These are phyloP conservation scores for Metschnikowia arizonensis DNA, from an alignment of 805 yeast species.

Conservation along the genomic window DNA sequence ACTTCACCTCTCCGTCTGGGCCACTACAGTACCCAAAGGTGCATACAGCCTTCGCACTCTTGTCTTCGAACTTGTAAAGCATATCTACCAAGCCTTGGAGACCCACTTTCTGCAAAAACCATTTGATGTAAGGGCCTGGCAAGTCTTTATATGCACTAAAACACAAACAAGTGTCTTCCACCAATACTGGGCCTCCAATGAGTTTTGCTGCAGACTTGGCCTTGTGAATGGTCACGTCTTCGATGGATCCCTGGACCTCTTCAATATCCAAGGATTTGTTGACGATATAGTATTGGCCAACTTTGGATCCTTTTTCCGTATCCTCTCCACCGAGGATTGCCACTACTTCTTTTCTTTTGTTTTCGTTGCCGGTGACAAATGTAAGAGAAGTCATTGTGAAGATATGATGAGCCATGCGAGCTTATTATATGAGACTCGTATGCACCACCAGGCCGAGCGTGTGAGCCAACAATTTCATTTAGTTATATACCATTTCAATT, in stretches of 20 bases:
- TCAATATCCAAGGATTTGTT: constrained; percentile 75
- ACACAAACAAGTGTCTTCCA: constrained; percentile 91
- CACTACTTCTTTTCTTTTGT: constrained; percentile 81
- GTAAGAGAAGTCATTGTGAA: constrained; percentile 34
- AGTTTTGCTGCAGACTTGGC: constrained; percentile 66
- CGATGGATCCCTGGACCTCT: constrained; percentile 86
- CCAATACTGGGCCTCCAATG: constrained; percentile 76
- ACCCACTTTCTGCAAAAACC: constrained; percentile 82
- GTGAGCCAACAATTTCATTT: no score
- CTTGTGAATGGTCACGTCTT: constrained; percentile 76
- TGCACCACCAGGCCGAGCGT: no score
- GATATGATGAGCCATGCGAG: background rate
- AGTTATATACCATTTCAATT: no score
- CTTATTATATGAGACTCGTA: background rate
- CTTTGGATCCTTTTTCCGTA: constrained; percentile 25
- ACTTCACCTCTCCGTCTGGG: constrained; percentile 63
- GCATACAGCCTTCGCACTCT: constrained; percentile 81
- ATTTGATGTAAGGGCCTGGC: constrained; percentile 94
- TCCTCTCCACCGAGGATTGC: constrained; percentile 55
- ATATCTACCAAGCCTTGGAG: constrained; percentile 71
- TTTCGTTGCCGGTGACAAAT: constrained; percentile 84
- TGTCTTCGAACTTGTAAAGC: constrained; percentile 77
- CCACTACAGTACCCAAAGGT: constrained; percentile 90
- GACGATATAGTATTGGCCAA: constrained; percentile 49
- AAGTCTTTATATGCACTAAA: constrained; percentile 73